phyloP scores from a whole-genome alignment of 2,329 filamentous ascomycete genomes.

The Paramyrothecium roridum region DNA sequence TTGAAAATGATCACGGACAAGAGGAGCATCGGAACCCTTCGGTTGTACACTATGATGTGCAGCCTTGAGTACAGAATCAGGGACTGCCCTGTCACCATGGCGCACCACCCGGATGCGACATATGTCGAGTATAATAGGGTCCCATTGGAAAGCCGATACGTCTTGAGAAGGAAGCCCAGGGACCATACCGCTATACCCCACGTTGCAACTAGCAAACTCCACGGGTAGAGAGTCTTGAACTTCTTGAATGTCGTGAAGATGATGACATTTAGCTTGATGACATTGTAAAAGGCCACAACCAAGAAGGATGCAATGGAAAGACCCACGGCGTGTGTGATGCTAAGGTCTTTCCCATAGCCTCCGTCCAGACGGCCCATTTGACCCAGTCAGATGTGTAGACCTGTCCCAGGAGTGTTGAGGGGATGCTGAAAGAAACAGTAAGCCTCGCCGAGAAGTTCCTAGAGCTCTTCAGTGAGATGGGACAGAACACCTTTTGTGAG shows the following conservation, averaged over 20 bases:
- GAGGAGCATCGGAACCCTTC: constrained; percentile 42
- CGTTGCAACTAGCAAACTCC: constrained; percentile 30
- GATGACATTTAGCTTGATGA: constrained; percentile 24
- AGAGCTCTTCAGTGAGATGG: no score
- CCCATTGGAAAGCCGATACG: constrained; percentile 12
- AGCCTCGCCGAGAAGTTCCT: no score
- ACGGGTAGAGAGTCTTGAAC: constrained; percentile 31
- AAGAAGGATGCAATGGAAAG: neutral
- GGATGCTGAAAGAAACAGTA: no score
- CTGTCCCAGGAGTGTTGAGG: neutral
- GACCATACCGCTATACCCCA: constrained; percentile 30
- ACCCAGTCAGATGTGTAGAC: neutral
- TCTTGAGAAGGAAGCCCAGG: constrained; percentile 43
- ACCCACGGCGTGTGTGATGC: neutral
- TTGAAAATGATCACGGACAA: constrained; percentile 56
- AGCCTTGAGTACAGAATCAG: constrained; percentile 61
- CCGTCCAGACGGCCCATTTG: neutral
- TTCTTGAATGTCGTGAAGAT: constrained; percentile 27
- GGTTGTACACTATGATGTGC: constrained; percentile 53
- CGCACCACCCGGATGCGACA: constrained; percentile 16
- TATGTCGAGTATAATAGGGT: neutral
- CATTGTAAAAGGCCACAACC: constrained; percentile 17
- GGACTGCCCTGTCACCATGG: constrained; percentile 58
- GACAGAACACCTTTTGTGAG: no score
- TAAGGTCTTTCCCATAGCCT: neutral